Conservation (phyloP, 2,329 filamentous ascomycete genomes). For the Monilinia polystroma region DNA sequence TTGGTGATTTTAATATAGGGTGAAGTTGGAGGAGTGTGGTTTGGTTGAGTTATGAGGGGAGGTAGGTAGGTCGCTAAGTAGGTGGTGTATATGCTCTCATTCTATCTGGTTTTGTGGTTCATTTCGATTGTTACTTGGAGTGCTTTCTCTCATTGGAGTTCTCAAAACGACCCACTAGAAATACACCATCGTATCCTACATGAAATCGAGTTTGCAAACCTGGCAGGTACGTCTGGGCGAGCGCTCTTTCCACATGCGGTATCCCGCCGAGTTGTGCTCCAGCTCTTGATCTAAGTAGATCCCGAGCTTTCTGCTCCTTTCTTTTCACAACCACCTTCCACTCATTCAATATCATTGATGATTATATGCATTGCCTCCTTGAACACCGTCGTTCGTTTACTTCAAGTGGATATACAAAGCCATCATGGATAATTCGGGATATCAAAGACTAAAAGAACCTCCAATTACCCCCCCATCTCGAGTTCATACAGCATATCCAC, state of each 20-base stretch:
- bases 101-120: too few relatives aligned
- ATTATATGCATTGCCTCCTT: neutral
- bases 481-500: constrained; percentile 22
- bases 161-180: neutral
- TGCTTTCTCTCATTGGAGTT: neutral
- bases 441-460: constrained; percentile 17
- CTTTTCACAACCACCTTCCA: too few relatives aligned
- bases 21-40: too few relatives aligned
- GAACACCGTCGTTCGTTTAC: neutral
- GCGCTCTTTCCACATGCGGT: neutral
- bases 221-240: neutral
- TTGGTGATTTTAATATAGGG: too few relatives aligned
- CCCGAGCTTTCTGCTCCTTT: neutral
- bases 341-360: neutral
- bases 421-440: constrained; percentile 22
- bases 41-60: too few relatives aligned
- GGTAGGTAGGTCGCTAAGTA: too few relatives aligned
- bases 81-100: too few relatives aligned
- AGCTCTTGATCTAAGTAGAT: neutral
- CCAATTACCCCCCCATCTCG: constrained; percentile 18
- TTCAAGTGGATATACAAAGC: neutral
- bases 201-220: neutral
- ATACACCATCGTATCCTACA: too few relatives aligned
- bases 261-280: too few relatives aligned
- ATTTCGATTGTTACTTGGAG: too few relatives aligned